phyloP scores from a whole-genome alignment of 768 basidiomycete genomes.

The Suillus americanus region DNA sequence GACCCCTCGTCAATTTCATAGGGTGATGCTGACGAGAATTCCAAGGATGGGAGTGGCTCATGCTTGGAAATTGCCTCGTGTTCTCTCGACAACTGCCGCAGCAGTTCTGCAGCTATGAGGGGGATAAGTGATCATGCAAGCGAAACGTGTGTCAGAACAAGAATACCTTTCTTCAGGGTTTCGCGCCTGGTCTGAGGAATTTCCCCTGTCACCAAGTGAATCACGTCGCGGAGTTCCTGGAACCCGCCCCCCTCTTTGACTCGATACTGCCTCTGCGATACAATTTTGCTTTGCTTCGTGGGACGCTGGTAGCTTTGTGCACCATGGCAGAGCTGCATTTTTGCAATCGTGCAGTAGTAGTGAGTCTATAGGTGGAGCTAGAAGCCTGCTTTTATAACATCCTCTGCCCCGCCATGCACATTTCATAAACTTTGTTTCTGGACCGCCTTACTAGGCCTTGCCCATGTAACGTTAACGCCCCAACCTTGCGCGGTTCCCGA shows the following conservation, averaged over 20 bases:
- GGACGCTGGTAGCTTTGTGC: not conserved
- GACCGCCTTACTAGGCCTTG: not conserved
- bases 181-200: constrained; percentile 27
- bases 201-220: constrained; percentile 26
- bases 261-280: constrained; percentile 30
- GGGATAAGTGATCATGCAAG: not conserved
- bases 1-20: not conserved
- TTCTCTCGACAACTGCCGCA: constrained; percentile 1
- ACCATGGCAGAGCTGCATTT: not conserved
- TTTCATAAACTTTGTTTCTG: not conserved
- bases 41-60: not conserved
- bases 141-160: too few relatives aligned
- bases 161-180: constrained; percentile 23
- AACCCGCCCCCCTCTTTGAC: constrained; percentile 32
- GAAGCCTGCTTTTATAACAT: not conserved
- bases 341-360: too few relatives aligned
- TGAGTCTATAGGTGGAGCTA: not conserved
- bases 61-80: not conserved
- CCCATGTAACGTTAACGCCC: too few relatives aligned
- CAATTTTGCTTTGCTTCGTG: constrained; percentile 4
- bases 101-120: constrained; percentile 3
- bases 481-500: not conserved
- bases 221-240: constrained; percentile 25
- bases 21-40: not conserved
- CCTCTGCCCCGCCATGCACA: not conserved